These are phyloP conservation scores for Annulohypoxylon nitens DNA, from an alignment of 495 filamentous ascomycete species.

Conservation along the genomic window DNA sequence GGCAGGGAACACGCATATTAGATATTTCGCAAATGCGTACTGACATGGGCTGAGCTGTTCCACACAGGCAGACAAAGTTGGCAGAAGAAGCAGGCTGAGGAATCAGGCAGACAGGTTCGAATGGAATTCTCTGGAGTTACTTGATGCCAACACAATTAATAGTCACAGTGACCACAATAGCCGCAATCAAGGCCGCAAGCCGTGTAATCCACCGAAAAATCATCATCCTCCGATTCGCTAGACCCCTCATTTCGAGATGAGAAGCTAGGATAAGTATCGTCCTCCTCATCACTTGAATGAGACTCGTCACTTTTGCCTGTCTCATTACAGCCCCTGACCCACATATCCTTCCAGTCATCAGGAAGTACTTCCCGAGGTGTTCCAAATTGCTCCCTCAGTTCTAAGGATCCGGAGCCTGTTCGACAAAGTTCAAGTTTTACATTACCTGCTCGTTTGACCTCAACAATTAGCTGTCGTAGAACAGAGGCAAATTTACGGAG, in stretches of 20 bases:
- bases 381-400: constrained; percentile 58
- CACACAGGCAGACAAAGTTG: constrained; percentile 15
- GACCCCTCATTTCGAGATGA: constrained; percentile 12
- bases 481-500: constrained; percentile 58
- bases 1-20: background rate
- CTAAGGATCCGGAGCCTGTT: constrained; percentile 51
- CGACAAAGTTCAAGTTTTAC: constrained; percentile 61
- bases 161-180: constrained; percentile 57
- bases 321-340: constrained; percentile 20
- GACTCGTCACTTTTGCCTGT: constrained; percentile 10
- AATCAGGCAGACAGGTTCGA: constrained; percentile 20
- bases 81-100: too few relatives aligned
- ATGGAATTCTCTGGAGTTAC: constrained; percentile 1
- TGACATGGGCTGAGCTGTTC: constrained; percentile 5
- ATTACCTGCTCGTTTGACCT: constrained; percentile 53
- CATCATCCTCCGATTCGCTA: constrained; percentile 40
- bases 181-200: constrained; percentile 57
- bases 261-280: constrained; percentile 26
- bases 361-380: constrained; percentile 50
- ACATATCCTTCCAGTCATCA: constrained; percentile 39
- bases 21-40: background rate
- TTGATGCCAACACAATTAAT: constrained; percentile 5
- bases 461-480: constrained; percentile 60
- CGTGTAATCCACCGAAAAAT: constrained; percentile 56
- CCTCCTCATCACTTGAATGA: constrained; percentile 31